Evolutionary conservation across 139 green algal species (phyloP), one percentile per base, ranked within the genome.

Genomic region (Picochlorum sp.): DNA sequence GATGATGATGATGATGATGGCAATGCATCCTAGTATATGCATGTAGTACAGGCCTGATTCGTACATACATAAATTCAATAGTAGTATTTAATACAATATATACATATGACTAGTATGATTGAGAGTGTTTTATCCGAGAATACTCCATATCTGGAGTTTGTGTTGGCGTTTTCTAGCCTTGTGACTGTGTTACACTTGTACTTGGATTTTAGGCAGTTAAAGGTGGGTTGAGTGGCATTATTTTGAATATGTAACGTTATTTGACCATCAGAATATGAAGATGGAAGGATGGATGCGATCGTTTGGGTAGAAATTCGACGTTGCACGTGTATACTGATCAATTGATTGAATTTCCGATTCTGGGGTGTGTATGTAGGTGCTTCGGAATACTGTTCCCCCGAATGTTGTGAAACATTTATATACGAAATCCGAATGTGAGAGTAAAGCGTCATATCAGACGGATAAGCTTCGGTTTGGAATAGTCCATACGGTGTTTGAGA

Each of bases 361-460:
- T 28, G 24, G 2, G 24, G 24, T 41, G 11, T 20, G 34, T 54
- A 44, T 55, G 20, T 54, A 83, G 70, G 78, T 77, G 16, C 50
- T 85, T 2, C n/a, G 57, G 6, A 49, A 45, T 24, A 49, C 60
- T 26, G 26, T 38, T 10, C 72, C 78, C 6, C 76, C 73, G 7
- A 30, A 47, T 5, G 58, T 78, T 15, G 68, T 91, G 8, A 64
- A 66, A 30, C 56, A 70, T 15, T 52, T 77, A 2, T 70, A 74
- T 30, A 34, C 24, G 20, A 58, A 65, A 6, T 64, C 81, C 24
- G 89, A 81, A 69, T 54, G 67, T 14, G 79, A 85, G 20, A 45
- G n/a, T 18, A 86, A 73, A 4, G 80, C 83, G 56, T 63, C 67
- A 0, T 92, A 92, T 69, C 76, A 79, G n/a, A 21, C 86, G 8